A percentile compares a stretch with the other conserved stretches of the same genome.
Evolutionary conservation across 179 eudicot species (phyloP).

Genomic region (Spergularia azorica): DNA sequence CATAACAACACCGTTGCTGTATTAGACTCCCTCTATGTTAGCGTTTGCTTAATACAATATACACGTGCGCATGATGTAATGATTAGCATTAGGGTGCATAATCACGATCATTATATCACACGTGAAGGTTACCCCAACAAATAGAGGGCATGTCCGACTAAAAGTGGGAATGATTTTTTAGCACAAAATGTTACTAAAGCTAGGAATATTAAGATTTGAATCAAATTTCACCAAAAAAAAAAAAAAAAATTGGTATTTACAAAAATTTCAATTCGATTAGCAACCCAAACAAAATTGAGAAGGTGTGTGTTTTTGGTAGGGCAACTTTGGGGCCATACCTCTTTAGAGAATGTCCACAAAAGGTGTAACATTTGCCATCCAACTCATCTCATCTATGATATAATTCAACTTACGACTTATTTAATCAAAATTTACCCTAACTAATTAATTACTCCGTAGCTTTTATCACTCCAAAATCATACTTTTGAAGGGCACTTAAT

Average conservation of each 20-base stretch:
- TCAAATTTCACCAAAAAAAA: slow-evolving; percentile 1
- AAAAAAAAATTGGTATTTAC: no score
- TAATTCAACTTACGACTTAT: background rate
- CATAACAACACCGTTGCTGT: no score
- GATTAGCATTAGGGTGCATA: slow-evolving; percentile 18
- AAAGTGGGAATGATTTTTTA: slow-evolving; percentile 8
- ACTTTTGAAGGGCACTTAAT: no score
- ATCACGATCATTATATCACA: slow-evolving; percentile 22
- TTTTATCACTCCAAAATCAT: no score
- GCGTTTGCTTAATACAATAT: background rate
- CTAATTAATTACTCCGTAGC: no score
- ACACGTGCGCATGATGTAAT: slow-evolving; percentile 35
- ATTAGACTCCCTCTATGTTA: no score
- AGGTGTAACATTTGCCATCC: slow-evolving; percentile 28
- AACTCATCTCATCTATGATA: background rate
- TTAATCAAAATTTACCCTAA: background rate
- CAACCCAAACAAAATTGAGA: slow-evolving; percentile 7
- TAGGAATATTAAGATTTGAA: slow-evolving; percentile 3
- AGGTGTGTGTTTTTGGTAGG: slow-evolving; percentile 24
- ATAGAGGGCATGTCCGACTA: slow-evolving; percentile 21
- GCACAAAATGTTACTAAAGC: background rate
- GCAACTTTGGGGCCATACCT: slow-evolving; percentile 23
- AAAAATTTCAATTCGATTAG: no score
- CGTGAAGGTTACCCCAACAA: slow-evolving; percentile 20
- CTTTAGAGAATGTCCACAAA: slow-evolving; percentile 25